A percentile compares a stretch with the other conserved stretches of the same genome.
These are phyloP conservation scores for Huntiella decipiens DNA, from an alignment of 2,329 filamentous ascomycete genomes.

Conservation along the genomic window DNA sequence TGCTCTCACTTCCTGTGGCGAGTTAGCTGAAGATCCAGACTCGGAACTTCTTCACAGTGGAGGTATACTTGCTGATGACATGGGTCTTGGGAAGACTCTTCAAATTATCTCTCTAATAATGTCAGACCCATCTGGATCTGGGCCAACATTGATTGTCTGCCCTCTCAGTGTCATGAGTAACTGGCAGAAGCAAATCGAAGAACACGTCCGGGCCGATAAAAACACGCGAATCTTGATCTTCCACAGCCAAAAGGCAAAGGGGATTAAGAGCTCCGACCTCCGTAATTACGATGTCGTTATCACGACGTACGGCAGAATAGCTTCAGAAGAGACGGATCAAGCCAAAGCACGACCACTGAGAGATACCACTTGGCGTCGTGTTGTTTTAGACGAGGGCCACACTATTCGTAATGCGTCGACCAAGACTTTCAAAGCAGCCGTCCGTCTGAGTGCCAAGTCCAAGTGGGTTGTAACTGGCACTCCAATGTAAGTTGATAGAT, in stretches of 20 bases:
- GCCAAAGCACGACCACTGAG: constrained; percentile 19
- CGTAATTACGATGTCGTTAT: constrained; percentile 55
- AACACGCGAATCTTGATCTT: constrained; percentile 52
- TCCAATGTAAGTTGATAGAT: constrained; percentile 37
- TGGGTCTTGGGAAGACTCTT: constrained; percentile 81
- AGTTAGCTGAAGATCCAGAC: no score
- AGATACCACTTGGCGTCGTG: constrained; percentile 49
- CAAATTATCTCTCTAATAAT: constrained; percentile 68
- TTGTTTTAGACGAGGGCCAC: constrained; percentile 73
- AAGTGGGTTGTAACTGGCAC: constrained; percentile 69
- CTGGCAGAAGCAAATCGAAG: constrained; percentile 62
- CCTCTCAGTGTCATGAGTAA: constrained; percentile 81
- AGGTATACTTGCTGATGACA: constrained; percentile 78
- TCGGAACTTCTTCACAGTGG: constrained; percentile 25
- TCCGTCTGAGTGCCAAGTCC: constrained; percentile 45
- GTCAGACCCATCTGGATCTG: constrained; percentile 26
- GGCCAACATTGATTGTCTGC: constrained; percentile 59
- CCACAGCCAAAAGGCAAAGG: constrained; percentile 33
- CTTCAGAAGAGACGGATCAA: constrained; percentile 39
- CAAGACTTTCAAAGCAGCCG: constrained; percentile 51
- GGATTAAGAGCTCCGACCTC: constrained; percentile 35
- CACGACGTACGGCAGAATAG: constrained; percentile 65
- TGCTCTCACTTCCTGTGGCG: no score
- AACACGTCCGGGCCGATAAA: constrained; percentile 47
- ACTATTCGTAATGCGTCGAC: constrained; percentile 60